A percentile compares a stretch with the other conserved stretches of the same genome.
These are phyloP conservation scores for Leptographium galeiforme DNA, from an alignment of 2,329 filamentous ascomycete species.

Conservation along the genomic window DNA sequence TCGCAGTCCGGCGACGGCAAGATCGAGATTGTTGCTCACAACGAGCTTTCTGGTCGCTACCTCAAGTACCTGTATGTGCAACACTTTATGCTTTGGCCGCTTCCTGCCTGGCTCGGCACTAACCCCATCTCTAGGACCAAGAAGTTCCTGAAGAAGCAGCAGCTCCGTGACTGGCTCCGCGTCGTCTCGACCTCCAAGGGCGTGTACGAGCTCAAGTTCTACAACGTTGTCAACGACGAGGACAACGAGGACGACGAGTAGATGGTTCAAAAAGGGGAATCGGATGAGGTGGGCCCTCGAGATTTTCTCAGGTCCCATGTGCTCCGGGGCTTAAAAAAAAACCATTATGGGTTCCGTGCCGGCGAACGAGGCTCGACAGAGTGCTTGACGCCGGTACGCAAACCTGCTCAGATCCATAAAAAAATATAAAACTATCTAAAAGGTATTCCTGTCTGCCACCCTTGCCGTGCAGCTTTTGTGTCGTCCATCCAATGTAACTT, in stretches of 20 bases:
- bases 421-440: neutral
- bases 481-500: no score
- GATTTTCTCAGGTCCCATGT: neutral
- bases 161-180: slow-evolving; percentile 99
- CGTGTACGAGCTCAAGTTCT: slow-evolving; percentile 99
- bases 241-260: slow-evolving; percentile 98
- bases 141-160: slow-evolving; percentile 99
- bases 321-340: neutral
- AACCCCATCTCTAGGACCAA: slow-evolving; percentile 56
- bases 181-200: slow-evolving; percentile 96
- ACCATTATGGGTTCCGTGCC: neutral
- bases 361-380: neutral
- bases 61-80: slow-evolving; percentile 89
- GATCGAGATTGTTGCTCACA: slow-evolving; percentile 95
- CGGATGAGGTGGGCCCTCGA: neutral
- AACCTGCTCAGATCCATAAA: neutral
- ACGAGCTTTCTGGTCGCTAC: slow-evolving; percentile 96
- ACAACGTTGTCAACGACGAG: slow-evolving; percentile 99
- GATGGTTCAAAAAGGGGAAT: neutral
- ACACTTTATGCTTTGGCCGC: neutral
- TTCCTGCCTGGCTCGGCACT: slow-evolving; percentile 13
- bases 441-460: no score
- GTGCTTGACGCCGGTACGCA: neutral
- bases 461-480: no score
- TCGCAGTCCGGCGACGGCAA: slow-evolving; percentile 88